phyloP scores from a whole-genome alignment of 2,329 filamentous ascomycete genomes.

The Cladophialophora yegresii region DNA sequence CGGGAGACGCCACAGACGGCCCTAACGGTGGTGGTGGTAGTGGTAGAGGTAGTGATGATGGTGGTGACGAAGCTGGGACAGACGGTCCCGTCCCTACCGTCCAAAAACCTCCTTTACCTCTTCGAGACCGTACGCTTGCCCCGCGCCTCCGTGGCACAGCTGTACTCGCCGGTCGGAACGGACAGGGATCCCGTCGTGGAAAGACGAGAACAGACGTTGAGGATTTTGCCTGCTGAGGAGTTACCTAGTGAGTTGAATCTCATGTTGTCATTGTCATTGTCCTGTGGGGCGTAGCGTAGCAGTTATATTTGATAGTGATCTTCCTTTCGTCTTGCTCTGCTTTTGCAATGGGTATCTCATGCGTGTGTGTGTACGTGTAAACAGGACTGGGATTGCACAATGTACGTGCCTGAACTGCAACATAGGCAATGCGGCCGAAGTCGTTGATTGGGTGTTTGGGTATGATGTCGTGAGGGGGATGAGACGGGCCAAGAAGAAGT shows the following conservation, averaged over 20 bases:
- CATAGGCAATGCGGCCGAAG: background rate
- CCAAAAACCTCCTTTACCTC: background rate
- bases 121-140: slow-evolving; percentile 6
- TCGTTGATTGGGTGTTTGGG: slow-evolving; percentile 4
- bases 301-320: too few species aligned
- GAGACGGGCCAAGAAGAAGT: background rate
- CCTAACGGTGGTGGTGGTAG: background rate
- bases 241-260: slow-evolving; percentile 1
- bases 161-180: slow-evolving; percentile 12
- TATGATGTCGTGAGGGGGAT: slow-evolving; percentile 5
- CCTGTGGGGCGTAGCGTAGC: too few species aligned
- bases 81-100: background rate
- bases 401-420: background rate
- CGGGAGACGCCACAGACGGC: background rate
- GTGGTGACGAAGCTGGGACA: background rate
- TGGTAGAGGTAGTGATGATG: background rate
- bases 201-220: background rate
- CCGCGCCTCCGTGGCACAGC: slow-evolving; percentile 3
- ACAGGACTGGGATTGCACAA: too few species aligned
- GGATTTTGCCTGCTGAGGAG: background rate
- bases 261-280: too few species aligned
- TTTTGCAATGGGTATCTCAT: background rate
- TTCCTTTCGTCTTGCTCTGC: background rate
- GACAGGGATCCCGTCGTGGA: slow-evolving; percentile 5
- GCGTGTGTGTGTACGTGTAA: too few species aligned